These are phyloP conservation scores for Rhizodiscina lignyota DNA, from an alignment of 495 filamentous ascomycete genomes.

Conservation along the genomic window DNA sequence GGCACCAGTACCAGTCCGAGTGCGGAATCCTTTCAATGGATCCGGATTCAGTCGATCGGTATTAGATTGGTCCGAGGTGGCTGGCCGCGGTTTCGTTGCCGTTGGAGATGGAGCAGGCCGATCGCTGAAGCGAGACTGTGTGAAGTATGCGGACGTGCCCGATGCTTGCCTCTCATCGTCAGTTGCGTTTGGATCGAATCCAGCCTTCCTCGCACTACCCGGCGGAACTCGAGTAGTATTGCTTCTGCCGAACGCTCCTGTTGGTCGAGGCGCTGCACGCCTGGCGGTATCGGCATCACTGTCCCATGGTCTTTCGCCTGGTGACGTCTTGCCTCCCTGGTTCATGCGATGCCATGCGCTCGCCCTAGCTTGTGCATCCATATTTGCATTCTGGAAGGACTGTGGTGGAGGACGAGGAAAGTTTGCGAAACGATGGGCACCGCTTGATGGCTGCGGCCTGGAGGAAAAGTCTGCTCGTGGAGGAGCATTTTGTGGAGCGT, in stretches of 20 bases:
- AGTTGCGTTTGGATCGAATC: background rate
- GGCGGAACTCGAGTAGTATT: background rate
- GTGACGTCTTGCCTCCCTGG: conserved; percentile 16
- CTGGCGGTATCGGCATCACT: conserved; percentile 3
- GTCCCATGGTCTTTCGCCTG: conserved; percentile 1
- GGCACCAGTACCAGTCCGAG: too few species aligned
- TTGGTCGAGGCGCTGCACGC: background rate
- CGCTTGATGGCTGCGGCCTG: conserved; percentile 9
- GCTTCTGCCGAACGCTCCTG: background rate
- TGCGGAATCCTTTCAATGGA: too few species aligned
- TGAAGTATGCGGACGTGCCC: conserved; percentile 3
- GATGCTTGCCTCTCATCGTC: conserved; percentile 4
- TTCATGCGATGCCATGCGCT: conserved; percentile 63
- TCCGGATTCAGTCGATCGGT: too few species aligned
- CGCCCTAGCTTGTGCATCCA: conserved; percentile 34
- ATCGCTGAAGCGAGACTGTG: background rate
- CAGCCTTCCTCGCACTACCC: background rate
- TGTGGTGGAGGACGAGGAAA: conserved; percentile 18
- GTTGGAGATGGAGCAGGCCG: conserved; percentile 5
- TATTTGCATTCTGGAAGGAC: conserved; percentile 10
- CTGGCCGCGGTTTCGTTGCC: conserved; percentile 1
- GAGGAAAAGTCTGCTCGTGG: conserved; percentile 18
- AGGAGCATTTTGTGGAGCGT: conserved; percentile 14
- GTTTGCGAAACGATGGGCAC: conserved; percentile 19
- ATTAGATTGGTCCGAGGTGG: too few species aligned